Conservation (phyloP, 2,329 filamentous ascomycete species). For the Teratosphaeria zuluensis region DNA sequence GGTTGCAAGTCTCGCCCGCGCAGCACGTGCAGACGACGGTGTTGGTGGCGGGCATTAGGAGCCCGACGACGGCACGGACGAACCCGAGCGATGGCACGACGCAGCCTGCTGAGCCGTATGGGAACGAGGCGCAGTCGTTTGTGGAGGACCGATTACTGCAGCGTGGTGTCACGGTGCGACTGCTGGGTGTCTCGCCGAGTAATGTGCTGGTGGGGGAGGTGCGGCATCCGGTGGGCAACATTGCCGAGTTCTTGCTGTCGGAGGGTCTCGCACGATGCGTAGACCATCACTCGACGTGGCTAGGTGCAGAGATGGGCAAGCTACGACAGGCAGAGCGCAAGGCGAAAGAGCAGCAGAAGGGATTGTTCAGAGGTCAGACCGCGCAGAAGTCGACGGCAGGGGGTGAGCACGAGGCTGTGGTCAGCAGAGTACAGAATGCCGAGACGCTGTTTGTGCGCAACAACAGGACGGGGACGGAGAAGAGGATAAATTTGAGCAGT, state of each 20-base stretch:
- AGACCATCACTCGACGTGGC: conserved; percentile 88
- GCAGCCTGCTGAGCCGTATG: conserved; percentile 78
- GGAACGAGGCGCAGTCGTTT: conserved; percentile 79
- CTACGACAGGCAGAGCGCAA: conserved; percentile 79
- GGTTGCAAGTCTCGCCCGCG: conserved; percentile 68
- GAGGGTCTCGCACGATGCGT: conserved; percentile 86
- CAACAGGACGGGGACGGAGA: conserved; percentile 76
- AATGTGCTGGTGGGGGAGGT: conserved; percentile 83
- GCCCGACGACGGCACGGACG: conserved; percentile 79
- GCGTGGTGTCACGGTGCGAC: conserved; percentile 69
- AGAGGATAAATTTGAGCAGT: conserved; percentile 85
- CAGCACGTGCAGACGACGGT: conserved; percentile 85
- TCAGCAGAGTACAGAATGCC: conserved; percentile 75
- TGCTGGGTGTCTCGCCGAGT: conserved; percentile 81
- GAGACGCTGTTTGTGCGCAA: conserved; percentile 82
- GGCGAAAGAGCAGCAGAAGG: conserved; percentile 66
- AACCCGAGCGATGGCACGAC: conserved; percentile 69
- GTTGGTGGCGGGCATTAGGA: conserved; percentile 77
- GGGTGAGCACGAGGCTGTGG: conserved; percentile 66
- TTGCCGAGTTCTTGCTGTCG: conserved; percentile 81
- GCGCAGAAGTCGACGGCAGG: conserved; percentile 52
- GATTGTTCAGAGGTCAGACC: conserved; percentile 73
- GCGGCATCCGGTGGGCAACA: conserved; percentile 77
- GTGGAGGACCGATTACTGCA: conserved; percentile 81
- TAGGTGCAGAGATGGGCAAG: conserved; percentile 77